Conservation (phyloP, 495 filamentous ascomycete genomes). For the Penicillium desertorum region DNA sequence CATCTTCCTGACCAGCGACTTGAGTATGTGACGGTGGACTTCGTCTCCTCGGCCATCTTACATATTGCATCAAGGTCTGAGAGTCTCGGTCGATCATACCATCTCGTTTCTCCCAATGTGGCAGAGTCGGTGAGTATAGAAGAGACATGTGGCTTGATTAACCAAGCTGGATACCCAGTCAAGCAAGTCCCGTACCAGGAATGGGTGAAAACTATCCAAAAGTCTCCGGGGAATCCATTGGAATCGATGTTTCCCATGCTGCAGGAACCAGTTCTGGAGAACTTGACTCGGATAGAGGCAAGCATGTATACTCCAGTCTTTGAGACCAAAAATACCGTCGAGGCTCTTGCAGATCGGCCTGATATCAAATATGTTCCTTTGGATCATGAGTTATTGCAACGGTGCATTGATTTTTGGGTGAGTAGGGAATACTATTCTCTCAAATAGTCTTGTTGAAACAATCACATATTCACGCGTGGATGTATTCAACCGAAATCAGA, state of each 20-base stretch:
- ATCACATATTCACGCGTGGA: no score
- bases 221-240: not conserved
- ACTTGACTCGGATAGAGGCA: constrained; percentile 9
- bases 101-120: constrained; percentile 5
- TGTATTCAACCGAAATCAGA: no score
- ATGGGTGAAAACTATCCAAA: constrained; percentile 10
- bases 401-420: no score
- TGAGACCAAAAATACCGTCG: not conserved
- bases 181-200: constrained; percentile 13
- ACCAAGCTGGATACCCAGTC: constrained; percentile 13
- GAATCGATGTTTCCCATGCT: constrained; percentile 15
- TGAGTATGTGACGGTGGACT: constrained; percentile 24
- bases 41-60: constrained; percentile 16
- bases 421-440: no score
- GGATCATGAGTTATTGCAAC: no score
- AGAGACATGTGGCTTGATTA: constrained; percentile 7
- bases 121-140: constrained; percentile 14
- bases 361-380: not conserved
- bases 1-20: constrained; percentile 14
- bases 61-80: constrained; percentile 18
- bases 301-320: constrained; percentile 4
- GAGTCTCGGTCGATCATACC: constrained; percentile 11
- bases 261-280: constrained; percentile 11
- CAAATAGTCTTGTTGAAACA: no score
- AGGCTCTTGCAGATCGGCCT: not conserved